Evolutionary conservation across 2,329 filamentous ascomycete genomes (phyloP).

Genomic region (Aspergillus fijiensis): DNA sequence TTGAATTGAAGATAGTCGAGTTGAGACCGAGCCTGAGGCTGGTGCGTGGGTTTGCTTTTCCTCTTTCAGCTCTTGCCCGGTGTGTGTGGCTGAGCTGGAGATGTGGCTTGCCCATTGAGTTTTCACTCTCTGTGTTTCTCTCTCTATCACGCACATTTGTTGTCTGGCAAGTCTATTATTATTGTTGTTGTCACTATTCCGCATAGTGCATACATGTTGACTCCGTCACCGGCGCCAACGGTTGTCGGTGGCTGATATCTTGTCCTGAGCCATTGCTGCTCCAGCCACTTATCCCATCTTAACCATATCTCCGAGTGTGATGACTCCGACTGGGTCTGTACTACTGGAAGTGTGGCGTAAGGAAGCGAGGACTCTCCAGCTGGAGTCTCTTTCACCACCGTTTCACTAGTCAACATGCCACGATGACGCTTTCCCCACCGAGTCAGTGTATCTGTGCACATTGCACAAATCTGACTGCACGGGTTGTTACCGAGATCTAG

Average conservation of each 20-base stretch:
- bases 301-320: constrained; percentile 4
- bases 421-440: constrained; percentile 5
- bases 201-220: not conserved
- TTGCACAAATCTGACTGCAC: not conserved
- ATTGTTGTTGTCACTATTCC: not conserved
- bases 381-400: not conserved
- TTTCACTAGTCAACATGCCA: constrained; percentile 5
- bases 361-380: constrained; percentile 7
- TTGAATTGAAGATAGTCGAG: constrained; percentile 7
- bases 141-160: not conserved
- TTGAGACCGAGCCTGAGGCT: constrained; percentile 13
- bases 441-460: constrained; percentile 6
- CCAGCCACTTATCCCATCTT: not conserved
- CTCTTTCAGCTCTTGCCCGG: constrained; percentile 10
- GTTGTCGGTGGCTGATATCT: too few species aligned
- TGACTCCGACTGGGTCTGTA: not conserved
- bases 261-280: not conserved
- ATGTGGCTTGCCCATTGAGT: constrained; percentile 10
- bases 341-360: constrained; percentile 5
- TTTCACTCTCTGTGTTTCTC: constrained; percentile 3
- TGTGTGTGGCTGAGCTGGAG: constrained; percentile 14
- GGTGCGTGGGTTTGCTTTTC: constrained; percentile 13
- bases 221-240: not conserved
- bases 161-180: too few species aligned
- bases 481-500: constrained; percentile 13